Base-by-base conservation (phyloP, 345 rosid species). In the Acer yangbiense region DNA sequence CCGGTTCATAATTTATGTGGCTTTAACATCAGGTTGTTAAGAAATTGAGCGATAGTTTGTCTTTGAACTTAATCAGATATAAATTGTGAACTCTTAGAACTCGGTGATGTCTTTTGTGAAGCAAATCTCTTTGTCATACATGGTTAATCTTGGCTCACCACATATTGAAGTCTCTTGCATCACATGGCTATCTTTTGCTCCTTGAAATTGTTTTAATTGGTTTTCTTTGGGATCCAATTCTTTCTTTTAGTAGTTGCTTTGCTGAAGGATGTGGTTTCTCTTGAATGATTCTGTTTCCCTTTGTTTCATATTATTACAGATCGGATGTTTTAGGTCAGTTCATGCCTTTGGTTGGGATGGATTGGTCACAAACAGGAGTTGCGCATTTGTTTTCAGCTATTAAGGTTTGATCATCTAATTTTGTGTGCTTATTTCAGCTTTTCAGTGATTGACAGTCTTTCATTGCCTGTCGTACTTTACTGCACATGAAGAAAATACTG, bases 251-350 rank as follows among this genome's bases (percentile, higher is more conserved):
- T 21, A 39, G 68, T 65, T 65, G 43, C 13, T 66, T 69, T 16
- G n/a, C 29, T 68, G 71, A 50, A 41, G 69, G 65, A 43, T 20
- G 25, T 71, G 27, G 25, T 79, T 77, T 62, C 68, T 76, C 14
- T 18, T 14, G 60, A 48, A 65, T 68, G 52, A 58, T 77, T 66
- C 75, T 80, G 57, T 77, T 64, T 80, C 18, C n/a, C 39, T 70
- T 62, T 65, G 13, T 63, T 78, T 32, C 43, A 35, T 55, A 14
- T 73, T 87, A 23, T 78, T n/a, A 10, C 88, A 96, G 99, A 83
- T 96, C 99, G 21, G 99, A 96, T 76, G 98, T 96, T 65, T 88
- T 96, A 73, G 99, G 99, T 65, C 99, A 96, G 86, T 94, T 96
- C 83, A 96, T 96, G 99, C 99, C 98, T 78, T 79, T 96, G 80